Evolutionary conservation across 148 eudicot genomes (phyloP), one percentile per base, ranked within the genome.

Genomic region (Amaranthus palmeri): DNA sequence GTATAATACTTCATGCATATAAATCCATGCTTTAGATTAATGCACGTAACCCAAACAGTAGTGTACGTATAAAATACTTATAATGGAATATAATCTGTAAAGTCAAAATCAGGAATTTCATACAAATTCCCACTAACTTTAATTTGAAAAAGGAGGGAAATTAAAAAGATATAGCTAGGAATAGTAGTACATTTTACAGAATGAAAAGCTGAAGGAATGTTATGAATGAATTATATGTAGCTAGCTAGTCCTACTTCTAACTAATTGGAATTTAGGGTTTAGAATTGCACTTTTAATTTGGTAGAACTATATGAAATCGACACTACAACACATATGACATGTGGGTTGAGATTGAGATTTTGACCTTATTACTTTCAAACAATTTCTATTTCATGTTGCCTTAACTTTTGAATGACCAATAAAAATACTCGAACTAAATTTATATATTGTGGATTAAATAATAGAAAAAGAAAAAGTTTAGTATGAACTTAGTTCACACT

Each of bases 81-180:
- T 25, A 25, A 25, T 25, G 36, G 67, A 48, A 51, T 64, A 51
- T 51, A 36, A 9, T 5, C 13, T 14, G 67, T 43, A 17, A 64
- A 71, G 56, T 71, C 74, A 49, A 71, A 48, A 15, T 42, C 61
- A 69, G 13, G 42, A 51, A 11, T 55, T 70, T 59, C 47, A 59
- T 18, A 7, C 18, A 56, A 5, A 54, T 40, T 60, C 3, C 11
- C 51, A 63, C 41, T 10, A 65, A 2, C 74, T 71, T 71, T 71
- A 71, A 71, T 71, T 71, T 71, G 74, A 71, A 71, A 71, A 60
- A 55, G 47, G 18, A 3, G 36, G 6, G 7, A 5, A 25, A 48
- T 54, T 1, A 54, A 17, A 54, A 54, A 55, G 1, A 1, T 13
- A 57, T 4, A 13, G 43, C 12, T 8, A 60, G 3, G 10, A 54